Evolutionary conservation across 208 protist species (phyloP), one percentile per base, ranked within the genome.

Genomic region (Acanthamoeba castellanii): DNA sequence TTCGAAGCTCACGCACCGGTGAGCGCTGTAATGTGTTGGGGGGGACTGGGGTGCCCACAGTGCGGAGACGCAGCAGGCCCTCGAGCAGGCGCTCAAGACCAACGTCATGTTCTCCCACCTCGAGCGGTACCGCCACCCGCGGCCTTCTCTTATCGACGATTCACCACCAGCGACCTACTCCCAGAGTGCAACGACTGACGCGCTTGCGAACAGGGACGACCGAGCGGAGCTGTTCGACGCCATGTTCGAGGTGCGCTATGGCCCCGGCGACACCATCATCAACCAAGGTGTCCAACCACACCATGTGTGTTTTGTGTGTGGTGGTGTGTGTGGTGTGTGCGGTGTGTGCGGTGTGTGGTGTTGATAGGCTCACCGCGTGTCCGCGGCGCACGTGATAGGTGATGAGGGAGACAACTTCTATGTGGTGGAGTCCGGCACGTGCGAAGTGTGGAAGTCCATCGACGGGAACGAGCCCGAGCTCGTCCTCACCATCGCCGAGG

Each of bases 381-480:
- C 45, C 1, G 11, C 4, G 14, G 66, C 3, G 14, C 20, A 27
- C 4, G 55, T 96, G 0, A 95, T 93, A 70, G 96, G 96, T 37
- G 97, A 98, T 22, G 95, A 97, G 45, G 97, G 97, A 3, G 97
- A 98, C 91, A 95, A 96, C 78, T 98, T 98, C 82, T 98, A 98
- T 76, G 92, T 98, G 14, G 95, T 98, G 32, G 95, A 96, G 27
- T 42, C 20, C 0, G 97, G 97, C 68, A 55, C 52, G 42, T 94
- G 96, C 27, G 96, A 97, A 18, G 82, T 97, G 8, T 95, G 70
- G 95, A 92, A 32, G 61, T 94, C 22, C 6, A 72, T 85, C 9
- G 88, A 61, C 4, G 94, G 30, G n/a, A 37, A 94, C 18, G n/a
- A 64, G 32, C 34, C 76, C 47, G 37, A 92, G 57, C 9, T 66